Conservation (phyloP, 2,329 filamentous ascomycete genomes). For the Diaporthe batatas region DNA sequence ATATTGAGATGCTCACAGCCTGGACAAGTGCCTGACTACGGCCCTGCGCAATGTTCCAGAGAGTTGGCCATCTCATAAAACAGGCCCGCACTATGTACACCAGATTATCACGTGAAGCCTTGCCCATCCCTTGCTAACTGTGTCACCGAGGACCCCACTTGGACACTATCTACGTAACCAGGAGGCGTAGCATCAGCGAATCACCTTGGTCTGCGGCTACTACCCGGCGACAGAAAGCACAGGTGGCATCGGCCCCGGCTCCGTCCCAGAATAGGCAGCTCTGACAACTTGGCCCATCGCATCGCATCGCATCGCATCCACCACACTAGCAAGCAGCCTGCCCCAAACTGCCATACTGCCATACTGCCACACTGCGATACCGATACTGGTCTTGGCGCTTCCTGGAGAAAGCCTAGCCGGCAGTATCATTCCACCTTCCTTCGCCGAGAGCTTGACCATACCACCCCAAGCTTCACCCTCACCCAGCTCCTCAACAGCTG, state of each 20-base stretch:
- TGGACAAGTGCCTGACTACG: neutral
- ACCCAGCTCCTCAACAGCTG: neutral
- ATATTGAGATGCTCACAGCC: neutral
- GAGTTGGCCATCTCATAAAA: neutral
- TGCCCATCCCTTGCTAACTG: constrained; percentile 30
- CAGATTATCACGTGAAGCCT: constrained; percentile 27
- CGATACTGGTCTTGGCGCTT: constrained; percentile 25
- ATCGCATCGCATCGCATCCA: constrained; percentile 2
- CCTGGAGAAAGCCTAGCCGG: constrained; percentile 26
- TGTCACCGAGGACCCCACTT: constrained; percentile 15
- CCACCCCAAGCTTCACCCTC: constrained; percentile 1
- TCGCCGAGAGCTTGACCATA: constrained; percentile 12
- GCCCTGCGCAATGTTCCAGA: neutral
- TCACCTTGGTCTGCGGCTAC: constrained; percentile 12
- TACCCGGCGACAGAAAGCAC: constrained; percentile 28
- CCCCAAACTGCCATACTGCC: constrained; percentile 7
- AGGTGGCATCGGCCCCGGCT: constrained; percentile 15
- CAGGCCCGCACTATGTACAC: too few relatives aligned
- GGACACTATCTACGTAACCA: constrained; percentile 32
- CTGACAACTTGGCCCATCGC: constrained; percentile 14
- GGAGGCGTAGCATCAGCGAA: constrained; percentile 18
- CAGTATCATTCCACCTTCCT: neutral
- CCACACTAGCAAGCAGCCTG: constrained; percentile 14
- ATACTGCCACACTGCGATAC: neutral
- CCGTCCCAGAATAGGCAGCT: constrained; percentile 27